These are phyloP conservation scores for Aspergillus conjunctus DNA, from an alignment of 495 filamentous ascomycete species.

Conservation along the genomic window DNA sequence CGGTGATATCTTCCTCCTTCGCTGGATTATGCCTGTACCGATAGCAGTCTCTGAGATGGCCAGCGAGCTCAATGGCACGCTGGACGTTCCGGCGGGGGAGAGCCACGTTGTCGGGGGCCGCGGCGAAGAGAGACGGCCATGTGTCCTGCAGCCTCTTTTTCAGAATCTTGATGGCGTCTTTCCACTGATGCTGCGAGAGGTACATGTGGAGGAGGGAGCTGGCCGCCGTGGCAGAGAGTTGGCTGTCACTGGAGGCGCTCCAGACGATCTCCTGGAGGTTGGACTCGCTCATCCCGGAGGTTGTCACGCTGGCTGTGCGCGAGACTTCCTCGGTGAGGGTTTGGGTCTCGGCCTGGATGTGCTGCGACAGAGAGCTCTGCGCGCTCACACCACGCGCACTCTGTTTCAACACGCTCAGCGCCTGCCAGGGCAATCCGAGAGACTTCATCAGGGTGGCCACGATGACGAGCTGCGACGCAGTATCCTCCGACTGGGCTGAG, in stretches of 20 bases:
- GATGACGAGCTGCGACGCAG: constrained; percentile 32
- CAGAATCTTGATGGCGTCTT: constrained; percentile 38
- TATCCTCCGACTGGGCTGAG: constrained; percentile 29
- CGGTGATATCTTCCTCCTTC: constrained; percentile 40
- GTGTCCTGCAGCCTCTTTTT: constrained; percentile 38
- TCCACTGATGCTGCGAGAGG: constrained; percentile 40
- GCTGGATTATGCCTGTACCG: constrained; percentile 36
- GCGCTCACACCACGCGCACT: constrained; percentile 29
- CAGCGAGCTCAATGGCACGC: constrained; percentile 33
- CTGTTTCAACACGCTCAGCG: constrained; percentile 40
- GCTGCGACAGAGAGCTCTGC: constrained; percentile 24
- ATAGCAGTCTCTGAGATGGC: constrained; percentile 38
- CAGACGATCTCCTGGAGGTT: constrained; percentile 38
- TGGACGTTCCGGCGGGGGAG: constrained; percentile 34
- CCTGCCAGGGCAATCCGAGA: constrained; percentile 34
- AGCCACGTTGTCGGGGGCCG: constrained; percentile 35
- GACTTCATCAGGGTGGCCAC: constrained; percentile 41
- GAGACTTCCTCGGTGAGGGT: constrained; percentile 34
- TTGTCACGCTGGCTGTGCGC: constrained; percentile 21
- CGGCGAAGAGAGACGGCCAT: constrained; percentile 40
- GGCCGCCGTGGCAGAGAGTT: constrained; percentile 33
- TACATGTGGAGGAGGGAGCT: constrained; percentile 34
- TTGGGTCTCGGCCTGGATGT: too few species aligned
- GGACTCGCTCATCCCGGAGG: constrained; percentile 32
- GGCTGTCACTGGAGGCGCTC: constrained; percentile 30